Conservation (phyloP, 2,329 filamentous ascomycete species). For the Colletotrichum sp. region DNA sequence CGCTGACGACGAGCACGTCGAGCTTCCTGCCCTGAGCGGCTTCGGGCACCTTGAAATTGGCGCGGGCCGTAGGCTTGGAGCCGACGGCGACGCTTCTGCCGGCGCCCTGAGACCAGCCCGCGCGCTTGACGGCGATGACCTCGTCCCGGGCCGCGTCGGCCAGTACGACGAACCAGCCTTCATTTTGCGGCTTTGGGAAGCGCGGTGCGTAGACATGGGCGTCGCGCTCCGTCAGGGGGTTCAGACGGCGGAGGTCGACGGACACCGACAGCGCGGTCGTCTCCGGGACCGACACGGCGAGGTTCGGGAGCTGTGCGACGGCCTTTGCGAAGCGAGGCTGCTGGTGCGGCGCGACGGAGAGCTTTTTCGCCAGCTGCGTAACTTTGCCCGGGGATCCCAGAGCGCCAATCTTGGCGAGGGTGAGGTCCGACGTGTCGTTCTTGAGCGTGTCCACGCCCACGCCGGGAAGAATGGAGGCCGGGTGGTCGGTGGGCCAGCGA, state of each 20-base stretch:
- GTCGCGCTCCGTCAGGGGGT: constrained; percentile 67
- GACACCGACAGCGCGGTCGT: constrained; percentile 68
- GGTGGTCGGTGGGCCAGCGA: constrained; percentile 84
- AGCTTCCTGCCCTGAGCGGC: constrained; percentile 61
- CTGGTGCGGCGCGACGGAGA: constrained; percentile 52
- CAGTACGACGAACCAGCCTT: constrained; percentile 89
- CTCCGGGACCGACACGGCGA: constrained; percentile 66
- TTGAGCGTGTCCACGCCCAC: constrained; percentile 52
- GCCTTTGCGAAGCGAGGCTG: constrained; percentile 61
- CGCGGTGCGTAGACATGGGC: constrained; percentile 83
- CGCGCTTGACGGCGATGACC: constrained; percentile 83
- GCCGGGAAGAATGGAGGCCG: constrained; percentile 80
- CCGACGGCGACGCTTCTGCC: constrained; percentile 39
- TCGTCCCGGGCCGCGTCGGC: constrained; percentile 73
- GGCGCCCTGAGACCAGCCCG: constrained; percentile 66
- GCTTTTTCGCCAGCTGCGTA: constrained; percentile 50
- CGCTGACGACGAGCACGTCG: constrained; percentile 80
- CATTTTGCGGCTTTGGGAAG: constrained; percentile 93
- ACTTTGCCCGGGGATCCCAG: constrained; percentile 36
- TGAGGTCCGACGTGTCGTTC: constrained; percentile 41
- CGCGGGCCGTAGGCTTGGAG: constrained; percentile 55
- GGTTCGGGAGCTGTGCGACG: constrained; percentile 69
- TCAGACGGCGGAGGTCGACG: constrained; percentile 69
- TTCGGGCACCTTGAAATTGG: constrained; percentile 66
- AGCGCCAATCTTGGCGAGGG: constrained; percentile 47